Evolutionary conservation across 2,329 filamentous ascomycete species (phyloP).

Genomic region (Ophiostoma himal-ulmi): DNA sequence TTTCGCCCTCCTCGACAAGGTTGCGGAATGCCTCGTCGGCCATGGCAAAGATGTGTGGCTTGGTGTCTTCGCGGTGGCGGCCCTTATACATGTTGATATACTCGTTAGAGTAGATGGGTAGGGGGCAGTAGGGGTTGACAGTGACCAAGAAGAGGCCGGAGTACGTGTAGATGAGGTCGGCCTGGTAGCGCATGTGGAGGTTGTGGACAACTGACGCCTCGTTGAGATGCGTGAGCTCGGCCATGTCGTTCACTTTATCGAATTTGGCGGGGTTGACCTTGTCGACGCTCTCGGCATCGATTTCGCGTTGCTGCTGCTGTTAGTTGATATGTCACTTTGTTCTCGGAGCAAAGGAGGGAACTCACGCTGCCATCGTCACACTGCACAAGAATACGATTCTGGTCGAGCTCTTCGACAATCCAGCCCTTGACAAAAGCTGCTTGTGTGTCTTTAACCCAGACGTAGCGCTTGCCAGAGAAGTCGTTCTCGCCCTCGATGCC

Average conservation of each 20-base stretch:
- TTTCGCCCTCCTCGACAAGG: constrained; percentile 86
- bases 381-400: constrained; percentile 71
- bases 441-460: constrained; percentile 87
- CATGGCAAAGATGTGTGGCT: constrained; percentile 96
- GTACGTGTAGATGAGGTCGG: constrained; percentile 97
- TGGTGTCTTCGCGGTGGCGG: constrained; percentile 82
- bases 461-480: constrained; percentile 97
- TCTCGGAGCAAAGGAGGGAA: background rate
- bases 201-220: constrained; percentile 98
- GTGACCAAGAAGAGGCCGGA: constrained; percentile 95
- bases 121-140: constrained; percentile 89
- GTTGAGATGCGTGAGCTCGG: constrained; percentile 94
- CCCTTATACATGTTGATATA: constrained; percentile 99
- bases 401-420: constrained; percentile 74
- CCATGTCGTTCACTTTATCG: constrained; percentile 99
- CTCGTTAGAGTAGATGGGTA: constrained; percentile 93
- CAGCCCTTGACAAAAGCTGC: constrained; percentile 87
- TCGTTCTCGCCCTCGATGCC: constrained; percentile 96
- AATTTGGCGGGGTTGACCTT: constrained; percentile 99
- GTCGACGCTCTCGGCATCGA: constrained; percentile 81
- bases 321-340: constrained; percentile 15
- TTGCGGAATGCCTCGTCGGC: constrained; percentile 95
- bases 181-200: constrained; percentile 86
- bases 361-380: constrained; percentile 86
- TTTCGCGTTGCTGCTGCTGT: constrained; percentile 67